phyloP scores from a whole-genome alignment of 2,329 filamentous ascomycete genomes.

The Cladosporium sp. region DNA sequence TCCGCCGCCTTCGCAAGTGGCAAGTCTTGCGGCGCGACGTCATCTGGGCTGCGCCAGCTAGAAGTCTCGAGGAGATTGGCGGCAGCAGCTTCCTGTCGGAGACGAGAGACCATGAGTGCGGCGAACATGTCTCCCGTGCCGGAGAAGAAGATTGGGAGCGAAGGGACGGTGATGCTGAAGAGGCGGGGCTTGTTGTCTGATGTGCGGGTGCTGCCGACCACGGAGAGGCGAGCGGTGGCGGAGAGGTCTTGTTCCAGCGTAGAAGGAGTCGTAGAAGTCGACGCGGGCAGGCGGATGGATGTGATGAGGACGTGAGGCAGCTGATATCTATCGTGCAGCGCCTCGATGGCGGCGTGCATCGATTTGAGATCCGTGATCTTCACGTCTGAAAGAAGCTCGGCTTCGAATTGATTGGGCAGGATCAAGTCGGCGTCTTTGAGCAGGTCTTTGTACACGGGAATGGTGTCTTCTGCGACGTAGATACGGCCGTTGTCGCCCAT shows the following conservation, averaged over 20 bases:
- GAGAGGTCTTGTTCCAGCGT: conserved; percentile 15
- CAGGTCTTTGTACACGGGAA: conserved; percentile 81
- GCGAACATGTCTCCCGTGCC: conserved; percentile 99
- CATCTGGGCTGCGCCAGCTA: conserved; percentile 75
- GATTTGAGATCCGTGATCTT: conserved; percentile 72
- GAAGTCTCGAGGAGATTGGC: conserved; percentile 49
- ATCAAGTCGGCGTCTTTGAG: conserved; percentile 83
- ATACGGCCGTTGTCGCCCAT: conserved; percentile 95
- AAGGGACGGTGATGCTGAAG: conserved; percentile 82
- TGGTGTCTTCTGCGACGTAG: conserved; percentile 87
- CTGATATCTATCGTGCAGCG: conserved; percentile 60
- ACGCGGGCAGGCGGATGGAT: conserved; percentile 67
- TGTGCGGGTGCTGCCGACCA: conserved; percentile 73
- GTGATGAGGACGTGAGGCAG: conserved; percentile 92
- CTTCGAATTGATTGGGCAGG: conserved; percentile 94
- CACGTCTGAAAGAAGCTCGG: conserved; percentile 84
- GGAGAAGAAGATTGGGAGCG: conserved; percentile 89
- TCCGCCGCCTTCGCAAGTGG: conserved; percentile 80
- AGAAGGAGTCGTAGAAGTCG: conserved; percentile 43
- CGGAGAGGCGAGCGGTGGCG: conserved; percentile 35
- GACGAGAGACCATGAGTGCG: conserved; percentile 78
- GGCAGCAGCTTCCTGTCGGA: conserved; percentile 72
- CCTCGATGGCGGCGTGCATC: conserved; percentile 69
- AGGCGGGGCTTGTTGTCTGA: conserved; percentile 65
- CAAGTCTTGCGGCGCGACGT: conserved; percentile 63